Evolutionary conservation across 306 rosid species (phyloP), one percentile per base, ranked within the genome.

Genomic region (Prunus dulcis): DNA sequence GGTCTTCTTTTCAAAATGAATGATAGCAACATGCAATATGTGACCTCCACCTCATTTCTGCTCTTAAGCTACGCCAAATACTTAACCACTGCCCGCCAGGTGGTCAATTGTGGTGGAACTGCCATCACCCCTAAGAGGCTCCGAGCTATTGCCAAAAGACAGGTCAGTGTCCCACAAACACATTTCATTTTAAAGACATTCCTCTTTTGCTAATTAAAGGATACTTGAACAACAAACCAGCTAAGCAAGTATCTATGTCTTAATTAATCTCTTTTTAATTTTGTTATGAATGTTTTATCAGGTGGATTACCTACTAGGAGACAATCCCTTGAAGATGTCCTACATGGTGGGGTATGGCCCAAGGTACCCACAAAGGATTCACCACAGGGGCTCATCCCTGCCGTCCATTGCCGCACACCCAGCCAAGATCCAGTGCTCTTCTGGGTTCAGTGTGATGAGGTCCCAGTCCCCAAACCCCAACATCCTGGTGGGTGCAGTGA

Each of bases 341-440:
- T 93, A 87, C 84, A 93, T 93, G 98, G 98, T 93, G 76, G 98
- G 98, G 61, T 91, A 91, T 74, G 98, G 98, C 9, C 76, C 88
- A 62, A 74, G 89, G 67, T 93, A 82, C 88, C 97, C 98, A 11
- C 85, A 14, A 60, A 91, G 97, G 90, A 90, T 93, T 14, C 98
- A 93, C 82, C 97, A 93, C 84, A 87, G 98, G 82, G 97, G 94
- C 3, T 86, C 97, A 79, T 93, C 98, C 0, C 87, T 91, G 0
- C 96, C 96, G 50, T 89, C 93, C 53, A 15, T 85, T 49, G 74
- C 80, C 8, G 64, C 50, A 1, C 95, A 91, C 82, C 97, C 97
- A 9, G 79, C 86, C 28, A 91, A 91, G 93, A 93, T 91, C 87
- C 93, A 79, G 49, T 93, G 98, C 87, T 86, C 91, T 25, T 76